These are phyloP conservation scores for Macadamia integrifolia DNA, from an alignment of 164 flowering plant species.

Conservation along the genomic window DNA sequence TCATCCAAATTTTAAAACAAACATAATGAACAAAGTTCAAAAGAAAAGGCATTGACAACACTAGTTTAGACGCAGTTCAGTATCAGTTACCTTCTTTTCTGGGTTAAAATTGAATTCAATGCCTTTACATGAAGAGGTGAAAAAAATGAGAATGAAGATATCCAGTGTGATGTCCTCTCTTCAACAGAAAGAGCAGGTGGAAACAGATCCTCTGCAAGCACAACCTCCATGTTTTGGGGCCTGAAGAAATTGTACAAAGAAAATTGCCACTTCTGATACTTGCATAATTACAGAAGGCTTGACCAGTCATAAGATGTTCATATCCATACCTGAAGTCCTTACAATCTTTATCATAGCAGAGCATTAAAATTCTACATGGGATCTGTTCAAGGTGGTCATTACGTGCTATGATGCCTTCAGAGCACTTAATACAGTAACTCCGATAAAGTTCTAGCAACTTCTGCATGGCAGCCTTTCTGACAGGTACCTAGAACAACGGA, in stretches of 20 bases:
- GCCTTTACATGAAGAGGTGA: constrained; percentile 63
- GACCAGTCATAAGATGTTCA: constrained; percentile 1
- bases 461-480: constrained; percentile 71
- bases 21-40: neutral
- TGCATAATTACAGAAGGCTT: neutral
- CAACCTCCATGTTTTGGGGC: constrained; percentile 72
- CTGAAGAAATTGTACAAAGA: constrained; percentile 28
- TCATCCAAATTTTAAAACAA: constrained; percentile 8
- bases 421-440: constrained; percentile 59
- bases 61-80: neutral
- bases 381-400: constrained; percentile 63
- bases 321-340: constrained; percentile 74
- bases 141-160: constrained; percentile 59
- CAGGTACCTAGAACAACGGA: constrained; percentile 45
- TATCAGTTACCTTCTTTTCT: constrained; percentile 61
- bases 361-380: constrained; percentile 75
- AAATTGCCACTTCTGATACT: constrained; percentile 5
- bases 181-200: constrained; percentile 60
- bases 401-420: constrained; percentile 39
- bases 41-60: neutral
- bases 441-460: constrained; percentile 75
- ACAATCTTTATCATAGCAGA: constrained; percentile 81
- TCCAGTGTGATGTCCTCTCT: constrained; percentile 78
- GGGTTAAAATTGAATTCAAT: constrained; percentile 56
- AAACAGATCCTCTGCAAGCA: constrained; percentile 69